phyloP scores from a whole-genome alignment of 306 rosid genomes.

The Phaseolus lunatus region DNA sequence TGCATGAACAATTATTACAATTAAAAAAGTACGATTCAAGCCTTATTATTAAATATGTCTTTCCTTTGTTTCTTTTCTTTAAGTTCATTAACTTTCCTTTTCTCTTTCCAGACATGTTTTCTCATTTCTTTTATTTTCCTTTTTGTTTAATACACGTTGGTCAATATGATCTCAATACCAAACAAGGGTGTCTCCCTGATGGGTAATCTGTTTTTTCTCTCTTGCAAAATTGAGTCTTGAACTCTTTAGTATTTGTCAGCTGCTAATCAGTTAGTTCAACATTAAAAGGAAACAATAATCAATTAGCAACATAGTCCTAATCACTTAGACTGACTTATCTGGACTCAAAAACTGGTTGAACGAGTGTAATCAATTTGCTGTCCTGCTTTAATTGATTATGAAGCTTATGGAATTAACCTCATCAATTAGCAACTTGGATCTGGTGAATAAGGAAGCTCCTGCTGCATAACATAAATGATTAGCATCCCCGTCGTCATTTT shows the following conservation, averaged over 20 bases:
- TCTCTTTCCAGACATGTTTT: not conserved
- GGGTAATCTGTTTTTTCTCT: not conserved
- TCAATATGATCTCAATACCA: not conserved
- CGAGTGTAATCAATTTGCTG: not conserved
- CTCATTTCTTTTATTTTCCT: not conserved
- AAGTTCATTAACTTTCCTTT: not conserved
- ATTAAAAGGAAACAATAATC: not conserved
- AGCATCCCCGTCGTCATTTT: not conserved
- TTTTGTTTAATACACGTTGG: not conserved
- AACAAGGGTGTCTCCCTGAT: not conserved
- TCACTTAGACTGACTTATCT: not conserved
- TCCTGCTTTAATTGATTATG: not conserved
- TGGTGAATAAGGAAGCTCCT: not conserved
- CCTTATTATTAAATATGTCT: not conserved
- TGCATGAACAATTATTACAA: not conserved
- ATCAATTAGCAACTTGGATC: not conserved
- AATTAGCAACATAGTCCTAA: not conserved
- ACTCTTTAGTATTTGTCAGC: no score
- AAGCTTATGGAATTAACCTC: not conserved
- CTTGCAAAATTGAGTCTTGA: not conserved
- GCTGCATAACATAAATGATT: not conserved
- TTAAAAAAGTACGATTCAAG: not conserved
- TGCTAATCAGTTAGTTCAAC: not conserved
- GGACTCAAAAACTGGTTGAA: not conserved
- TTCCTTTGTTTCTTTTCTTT: not conserved